These are phyloP conservation scores for Podaxis sp. DNA, from an alignment of 768 basidiomycete genomes.

Conservation along the genomic window DNA sequence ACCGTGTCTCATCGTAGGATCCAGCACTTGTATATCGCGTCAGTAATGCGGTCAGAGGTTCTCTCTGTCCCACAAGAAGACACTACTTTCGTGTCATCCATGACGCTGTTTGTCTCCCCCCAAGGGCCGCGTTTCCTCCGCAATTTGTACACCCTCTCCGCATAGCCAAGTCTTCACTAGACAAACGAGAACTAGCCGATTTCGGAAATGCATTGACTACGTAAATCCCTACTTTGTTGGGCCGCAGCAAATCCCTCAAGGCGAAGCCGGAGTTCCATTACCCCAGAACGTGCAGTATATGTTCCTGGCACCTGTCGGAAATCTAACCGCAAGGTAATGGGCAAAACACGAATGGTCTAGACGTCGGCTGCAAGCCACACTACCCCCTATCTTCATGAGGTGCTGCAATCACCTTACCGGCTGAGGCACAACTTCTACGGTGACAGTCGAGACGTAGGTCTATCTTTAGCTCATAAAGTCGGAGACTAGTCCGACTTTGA, in stretches of 20 bases:
- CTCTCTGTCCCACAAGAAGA: too few species aligned
- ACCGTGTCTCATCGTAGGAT: too few species aligned
- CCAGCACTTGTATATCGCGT: too few species aligned
- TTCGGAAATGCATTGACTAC: background rate
- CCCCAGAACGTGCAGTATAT: background rate
- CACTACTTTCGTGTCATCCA: too few species aligned
- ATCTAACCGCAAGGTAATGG: background rate
- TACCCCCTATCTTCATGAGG: background rate
- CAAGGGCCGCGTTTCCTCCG: too few species aligned
- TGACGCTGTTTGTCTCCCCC: too few species aligned
- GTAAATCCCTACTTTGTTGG: background rate
- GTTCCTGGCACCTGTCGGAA: background rate
- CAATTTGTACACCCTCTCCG: too few species aligned
- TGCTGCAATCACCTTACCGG: background rate
- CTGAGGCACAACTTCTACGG: background rate
- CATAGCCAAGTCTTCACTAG: too few species aligned
- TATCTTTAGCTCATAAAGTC: background rate
- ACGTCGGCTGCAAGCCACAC: background rate
- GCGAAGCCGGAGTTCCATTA: background rate
- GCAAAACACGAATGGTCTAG: background rate
- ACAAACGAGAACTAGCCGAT: background rate
- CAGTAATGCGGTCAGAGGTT: too few species aligned
- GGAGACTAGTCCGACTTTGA: background rate
- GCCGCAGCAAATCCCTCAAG: background rate
- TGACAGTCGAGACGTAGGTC: background rate